Evolutionary conservation across 169 alveolate species (phyloP), one percentile per base, ranked within the genome.

Genomic region (Plasmodium relictum): DNA sequence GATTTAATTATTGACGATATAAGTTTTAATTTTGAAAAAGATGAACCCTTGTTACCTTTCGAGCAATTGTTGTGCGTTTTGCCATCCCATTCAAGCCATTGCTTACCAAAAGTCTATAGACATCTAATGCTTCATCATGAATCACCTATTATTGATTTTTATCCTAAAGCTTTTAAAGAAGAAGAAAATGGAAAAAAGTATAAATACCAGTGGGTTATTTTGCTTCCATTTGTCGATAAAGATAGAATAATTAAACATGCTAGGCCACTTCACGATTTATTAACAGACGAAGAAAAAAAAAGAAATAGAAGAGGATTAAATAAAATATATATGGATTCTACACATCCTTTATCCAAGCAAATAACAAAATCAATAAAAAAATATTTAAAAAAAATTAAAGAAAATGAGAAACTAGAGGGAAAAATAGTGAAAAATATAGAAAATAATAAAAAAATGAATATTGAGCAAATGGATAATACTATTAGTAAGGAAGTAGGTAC

Each of bases 11-110:
- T 76, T 70, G 88, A 89, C 39, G 59, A 89, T 59, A 76, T 87
- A 71, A 78, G 39, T 48, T 22, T 73, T 14, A 16, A 14, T 73
- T 95, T 97, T 90, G 95, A 96, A 31, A 42, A 88, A 63, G 97
- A 99, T 16, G 93, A 87, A 61, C 99, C 99, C 56, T 96, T 96
- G 90, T 94, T 96, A 7, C 99, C 99, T 18, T 98, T 98, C 87
- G 98, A 98, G 90, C 99, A 98, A 93, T 92, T 99, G 48, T 93
- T 99, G 94, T 93, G 99, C 26, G 99, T 99, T 62, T 95, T 99
- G 56, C 99, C 99, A 9, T 98, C 98, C 10, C 89, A 97, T 92
- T 96, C 99, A 52, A 90, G 98, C 22, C 97, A 97, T 83, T 97
- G 99, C 74, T 73, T 98, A 37, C 99, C 99, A 1, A 89, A 92